phyloP scores from a whole-genome alignment of 331 rosid genomes.

The Malus hybrid region DNA sequence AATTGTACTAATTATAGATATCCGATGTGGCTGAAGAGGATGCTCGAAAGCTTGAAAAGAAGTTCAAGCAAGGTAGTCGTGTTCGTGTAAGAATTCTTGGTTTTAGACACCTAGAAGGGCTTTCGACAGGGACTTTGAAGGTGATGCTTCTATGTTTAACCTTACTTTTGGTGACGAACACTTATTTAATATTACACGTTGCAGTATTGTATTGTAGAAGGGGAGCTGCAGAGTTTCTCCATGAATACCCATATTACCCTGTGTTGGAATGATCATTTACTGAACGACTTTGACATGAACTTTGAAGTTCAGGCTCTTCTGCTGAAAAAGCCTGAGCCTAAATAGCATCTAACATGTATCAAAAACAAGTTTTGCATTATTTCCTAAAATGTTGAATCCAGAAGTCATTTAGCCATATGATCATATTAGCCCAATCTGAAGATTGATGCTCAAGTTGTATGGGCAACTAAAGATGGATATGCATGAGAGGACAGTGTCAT shows the following conservation, averaged over 20 bases:
- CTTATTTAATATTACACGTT: neutral
- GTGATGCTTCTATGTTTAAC: constrained; percentile 25
- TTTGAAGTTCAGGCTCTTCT: neutral
- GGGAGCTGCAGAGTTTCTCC: neutral
- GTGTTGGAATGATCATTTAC: neutral
- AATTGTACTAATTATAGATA: constrained; percentile 35
- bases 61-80: constrained; percentile 68
- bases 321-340: neutral
- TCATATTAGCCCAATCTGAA: neutral
- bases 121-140: constrained; percentile 88
- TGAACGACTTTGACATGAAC: neutral
- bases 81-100: constrained; percentile 85
- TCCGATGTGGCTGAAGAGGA: constrained; percentile 77
- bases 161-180: neutral
- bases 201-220: neutral
- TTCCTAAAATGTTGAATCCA: neutral
- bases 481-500: neutral
- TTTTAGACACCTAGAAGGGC: constrained; percentile 85
- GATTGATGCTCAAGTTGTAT: neutral
- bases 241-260: neutral
- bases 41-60: constrained; percentile 73
- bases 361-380: too few relatives aligned
- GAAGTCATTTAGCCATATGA: neutral
- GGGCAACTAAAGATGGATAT: neutral
- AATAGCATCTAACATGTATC: neutral